A percentile compares a stretch with the other conserved stretches of the same genome.
phyloP scores from a whole-genome alignment of 2,329 filamentous ascomycete genomes.

The Neofusicoccum parvum region DNA sequence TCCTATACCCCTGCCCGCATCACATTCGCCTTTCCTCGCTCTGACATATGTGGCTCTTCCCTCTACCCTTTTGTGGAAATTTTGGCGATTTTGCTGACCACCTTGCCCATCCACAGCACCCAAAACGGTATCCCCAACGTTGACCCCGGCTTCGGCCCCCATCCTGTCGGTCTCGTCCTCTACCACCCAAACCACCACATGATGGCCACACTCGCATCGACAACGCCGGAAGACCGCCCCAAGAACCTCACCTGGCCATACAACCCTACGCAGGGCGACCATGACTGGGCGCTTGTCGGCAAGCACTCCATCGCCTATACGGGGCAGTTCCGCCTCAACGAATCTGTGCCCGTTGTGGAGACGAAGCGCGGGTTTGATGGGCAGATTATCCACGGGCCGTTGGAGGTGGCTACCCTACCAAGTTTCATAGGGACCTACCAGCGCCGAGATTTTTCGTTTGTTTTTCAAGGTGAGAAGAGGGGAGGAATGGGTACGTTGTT shows the following conservation, averaged over 20 bases:
- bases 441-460: neutral
- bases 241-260: slow-evolving; percentile 29
- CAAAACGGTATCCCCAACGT: slow-evolving; percentile 97
- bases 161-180: slow-evolving; percentile 28
- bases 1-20: neutral
- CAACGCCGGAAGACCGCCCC: slow-evolving; percentile 28
- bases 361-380: neutral
- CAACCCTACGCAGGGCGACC: slow-evolving; percentile 27
- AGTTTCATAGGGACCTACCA: neutral
- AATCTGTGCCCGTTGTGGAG: neutral
- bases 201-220: slow-evolving; percentile 33
- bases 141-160: slow-evolving; percentile 65
- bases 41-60: neutral
- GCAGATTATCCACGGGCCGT: neutral
- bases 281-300: slow-evolving; percentile 34
- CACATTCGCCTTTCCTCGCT: neutral
- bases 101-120: slow-evolving; percentile 71
- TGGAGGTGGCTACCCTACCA: neutral
- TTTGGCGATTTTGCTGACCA: neutral
- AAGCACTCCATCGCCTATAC: slow-evolving; percentile 34
- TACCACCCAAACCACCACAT: slow-evolving; percentile 33
- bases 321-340: slow-evolving; percentile 25
- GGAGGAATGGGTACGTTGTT: neutral
- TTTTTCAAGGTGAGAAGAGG: neutral
- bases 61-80: neutral